Conservation (phyloP, 2,329 filamentous ascomycete genomes). For the Fonsecaea pugnacius region DNA sequence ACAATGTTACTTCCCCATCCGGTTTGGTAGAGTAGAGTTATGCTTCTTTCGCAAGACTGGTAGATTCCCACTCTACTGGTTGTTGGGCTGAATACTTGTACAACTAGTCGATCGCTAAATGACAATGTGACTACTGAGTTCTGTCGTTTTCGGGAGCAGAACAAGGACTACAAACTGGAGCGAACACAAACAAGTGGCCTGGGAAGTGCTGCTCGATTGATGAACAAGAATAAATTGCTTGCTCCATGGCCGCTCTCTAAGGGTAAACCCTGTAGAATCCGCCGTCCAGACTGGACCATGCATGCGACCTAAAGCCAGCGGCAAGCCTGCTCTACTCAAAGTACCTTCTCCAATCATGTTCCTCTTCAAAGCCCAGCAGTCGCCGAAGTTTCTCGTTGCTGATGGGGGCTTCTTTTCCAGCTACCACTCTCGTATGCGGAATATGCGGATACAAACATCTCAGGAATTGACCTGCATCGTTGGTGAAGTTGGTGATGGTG, state of each 20-base stretch:
- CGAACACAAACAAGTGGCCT: no score
- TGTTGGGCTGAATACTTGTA: no score
- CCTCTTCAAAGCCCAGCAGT: slow-evolving; percentile 62
- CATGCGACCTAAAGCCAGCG: neutral
- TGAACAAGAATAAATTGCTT: neutral
- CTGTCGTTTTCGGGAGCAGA: no score
- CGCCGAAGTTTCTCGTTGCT: slow-evolving; percentile 64
- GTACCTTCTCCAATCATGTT: slow-evolving; percentile 61
- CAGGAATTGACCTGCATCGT: slow-evolving; percentile 58
- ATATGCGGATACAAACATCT: slow-evolving; percentile 54
- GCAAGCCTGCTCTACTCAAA: neutral
- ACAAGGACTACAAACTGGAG: no score
- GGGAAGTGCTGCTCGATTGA: no score
- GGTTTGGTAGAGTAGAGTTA: no score
- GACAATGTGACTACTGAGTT: no score
- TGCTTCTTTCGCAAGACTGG: no score
- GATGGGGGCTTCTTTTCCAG: slow-evolving; percentile 62
- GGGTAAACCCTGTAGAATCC: neutral
- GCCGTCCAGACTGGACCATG: neutral
- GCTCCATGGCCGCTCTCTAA: neutral
- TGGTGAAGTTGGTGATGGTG: slow-evolving; percentile 58
- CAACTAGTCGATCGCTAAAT: no score
- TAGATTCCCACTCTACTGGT: no score
- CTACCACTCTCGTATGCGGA: slow-evolving; percentile 60
- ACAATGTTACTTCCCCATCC: no score